Conservation (phyloP, 139 green algal species). For the Chlorella ohadii region DNA sequence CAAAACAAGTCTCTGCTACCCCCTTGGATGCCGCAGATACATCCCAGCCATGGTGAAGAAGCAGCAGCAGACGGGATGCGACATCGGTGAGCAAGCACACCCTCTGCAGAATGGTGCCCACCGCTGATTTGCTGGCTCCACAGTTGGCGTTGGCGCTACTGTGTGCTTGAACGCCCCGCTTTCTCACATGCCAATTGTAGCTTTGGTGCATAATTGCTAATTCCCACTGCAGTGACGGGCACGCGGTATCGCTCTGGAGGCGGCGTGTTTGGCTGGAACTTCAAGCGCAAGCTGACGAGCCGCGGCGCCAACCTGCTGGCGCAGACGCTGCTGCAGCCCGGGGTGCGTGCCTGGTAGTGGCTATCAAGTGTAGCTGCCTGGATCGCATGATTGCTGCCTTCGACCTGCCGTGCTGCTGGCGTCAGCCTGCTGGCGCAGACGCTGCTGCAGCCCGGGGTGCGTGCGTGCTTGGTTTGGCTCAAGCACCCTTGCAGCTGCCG, state of each 20-base stretch:
- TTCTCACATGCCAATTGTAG: too few species aligned
- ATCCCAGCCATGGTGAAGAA: conserved; percentile 61
- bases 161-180: too few species aligned
- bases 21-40: conserved; percentile 44
- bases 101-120: too few species aligned
- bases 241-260: conserved; percentile 85
- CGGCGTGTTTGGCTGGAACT: conserved; percentile 93
- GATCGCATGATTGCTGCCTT: too few species aligned
- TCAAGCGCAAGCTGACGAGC: conserved; percentile 89
- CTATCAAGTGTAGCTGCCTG: too few species aligned
- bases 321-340: conserved; percentile 76
- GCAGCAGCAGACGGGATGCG: conserved; percentile 70
- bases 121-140: too few species aligned
- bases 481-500: too few species aligned
- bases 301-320: conserved; percentile 94
- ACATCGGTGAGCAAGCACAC: conserved; percentile 18
- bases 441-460: conserved; percentile 78
- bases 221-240: conserved; percentile 71
- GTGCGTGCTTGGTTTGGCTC: not conserved
- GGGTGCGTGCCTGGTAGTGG: conserved; percentile 28
- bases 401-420: conserved; percentile 56
- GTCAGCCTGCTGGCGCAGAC: conserved; percentile 91
- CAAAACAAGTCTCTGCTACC: too few species aligned
- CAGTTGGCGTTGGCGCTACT: too few species aligned
- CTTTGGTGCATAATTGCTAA: too few species aligned